Base-by-base conservation (phyloP, 192 early-diverging fungal genomes). In the Rhizoclosmatium sp. region DNA sequence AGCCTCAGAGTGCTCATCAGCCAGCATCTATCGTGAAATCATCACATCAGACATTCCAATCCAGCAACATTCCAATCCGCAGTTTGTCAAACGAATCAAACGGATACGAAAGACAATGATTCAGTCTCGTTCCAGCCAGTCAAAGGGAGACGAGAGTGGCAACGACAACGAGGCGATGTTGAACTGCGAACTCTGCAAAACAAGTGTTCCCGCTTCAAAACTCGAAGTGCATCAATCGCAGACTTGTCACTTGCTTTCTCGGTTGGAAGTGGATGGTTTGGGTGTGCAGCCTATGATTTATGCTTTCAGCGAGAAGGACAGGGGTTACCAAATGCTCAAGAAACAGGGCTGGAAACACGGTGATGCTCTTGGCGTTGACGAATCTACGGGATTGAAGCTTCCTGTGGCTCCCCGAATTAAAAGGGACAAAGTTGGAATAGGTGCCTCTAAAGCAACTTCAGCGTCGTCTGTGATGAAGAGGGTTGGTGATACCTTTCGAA, bases 331-430 rank as follows among this genome's bases (percentile, higher is more conserved):
- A 56, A 71, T 71, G 70, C 70, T 71, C 14, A 9, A 71, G n/a
- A 71, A 59, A 58, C 70, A 71, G 39, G 70, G 70, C 7, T 71
- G 70, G 70, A 40, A 9, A 9, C 70, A 71, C 51, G 70, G 70
- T 41, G 70, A 58, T n/a, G 56, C 23, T 14, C 16, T 71, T 12
- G 70, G 70, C 21, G 46, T 19, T 19, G 39, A 19, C 39, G 9
- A 19, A 40, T 19, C 21, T 7, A 7, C 10, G 7, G 21, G 60
- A 7, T 23, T 62, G 60, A 31, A 68, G 47, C 9, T 46, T 12
- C 66, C 66, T 5, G 44, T 68, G 7, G 66, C 66, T 31, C 66
- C 69, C 5, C 48, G 19, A 49, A 58, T 56, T 39, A 71, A 71
- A 40, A 9, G 47, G 9, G 70, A 71, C 39, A 10, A 51, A 10